Base-by-base conservation (phyloP, 768 basidiomycete genomes). In the Russula olivacea region DNA sequence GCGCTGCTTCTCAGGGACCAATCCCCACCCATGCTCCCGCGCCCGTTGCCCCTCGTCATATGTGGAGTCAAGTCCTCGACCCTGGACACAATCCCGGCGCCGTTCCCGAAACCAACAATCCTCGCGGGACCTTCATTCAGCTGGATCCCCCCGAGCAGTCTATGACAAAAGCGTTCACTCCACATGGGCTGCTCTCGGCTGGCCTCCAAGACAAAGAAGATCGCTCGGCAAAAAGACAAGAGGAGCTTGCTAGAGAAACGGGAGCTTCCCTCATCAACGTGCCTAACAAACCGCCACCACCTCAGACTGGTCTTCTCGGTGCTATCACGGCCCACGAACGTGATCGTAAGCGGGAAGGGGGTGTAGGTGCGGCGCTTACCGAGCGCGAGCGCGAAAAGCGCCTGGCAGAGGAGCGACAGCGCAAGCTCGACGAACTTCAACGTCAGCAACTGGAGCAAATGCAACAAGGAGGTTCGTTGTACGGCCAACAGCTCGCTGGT, bases 121-220 rank as follows among this genome's bases (percentile, higher is more conserved):
- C 63, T 55, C 71, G 72, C 69, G 82, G 83, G 55, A 85, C 85
- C 8, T 88, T 88, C 70, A 85, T 95, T 32, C 89, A 90, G 69
- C 78, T 93, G 30, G 90, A 92, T 55, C 79, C 81, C 10, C 73
- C 85, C 5, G 79, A 85, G 1, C 83, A 87, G 59, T 83, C 81
- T 21, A 87, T 93, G 80, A 95, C 91, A 11, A 96, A 95, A 71
- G 94, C 94, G 1, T 97, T 98, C 71, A 89, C 91, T 0, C 93
- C 95, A 4, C 93, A 96, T 64, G 97, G 97, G 9, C 77, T 99
- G 17, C 84, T 99, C 45, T 94, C 93, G 61, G 93, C 93, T 58
- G 97, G 97, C 41, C 79, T 98, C 67, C 92, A 96, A 71, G 95
- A 98, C 72, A 93, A 93, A 73, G 88, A 95, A 72, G 94, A 97